Evolutionary conservation across 2,329 filamentous ascomycete genomes (phyloP).

Genomic region (Fonsecaea pedrosoi): DNA sequence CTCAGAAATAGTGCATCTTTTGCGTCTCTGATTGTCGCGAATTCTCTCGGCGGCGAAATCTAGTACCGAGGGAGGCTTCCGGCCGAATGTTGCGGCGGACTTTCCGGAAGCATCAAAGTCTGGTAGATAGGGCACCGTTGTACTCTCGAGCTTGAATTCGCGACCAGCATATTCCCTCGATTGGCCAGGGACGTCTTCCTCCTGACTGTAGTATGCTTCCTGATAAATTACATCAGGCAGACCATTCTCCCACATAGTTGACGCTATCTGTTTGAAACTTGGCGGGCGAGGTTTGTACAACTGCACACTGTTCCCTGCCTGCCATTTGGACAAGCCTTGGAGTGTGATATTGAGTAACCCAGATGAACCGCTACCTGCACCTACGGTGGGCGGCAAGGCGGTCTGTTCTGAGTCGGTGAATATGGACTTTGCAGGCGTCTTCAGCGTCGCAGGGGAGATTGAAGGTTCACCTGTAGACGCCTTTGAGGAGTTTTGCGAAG

Average conservation of each 20-base stretch:
- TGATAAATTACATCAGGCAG: constrained; percentile 78
- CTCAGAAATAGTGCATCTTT: constrained; percentile 66
- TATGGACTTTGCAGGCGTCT: constrained; percentile 19
- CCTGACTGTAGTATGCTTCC: constrained; percentile 83
- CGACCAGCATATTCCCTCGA: constrained; percentile 83
- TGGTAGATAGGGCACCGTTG: constrained; percentile 78
- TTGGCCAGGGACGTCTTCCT: constrained; percentile 79
- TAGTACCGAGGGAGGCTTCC: constrained; percentile 55
- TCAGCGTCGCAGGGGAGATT: constrained; percentile 12
- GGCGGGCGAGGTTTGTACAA: constrained; percentile 41
- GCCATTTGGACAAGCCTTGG: constrained; percentile 5
- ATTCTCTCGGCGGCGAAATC: constrained; percentile 62
- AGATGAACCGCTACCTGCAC: constrained; percentile 8
- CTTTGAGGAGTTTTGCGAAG: constrained; percentile 55
- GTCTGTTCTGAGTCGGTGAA: constrained; percentile 23
- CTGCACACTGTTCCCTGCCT: neutral
- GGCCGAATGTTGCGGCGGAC: constrained; percentile 63
- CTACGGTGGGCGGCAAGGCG: constrained; percentile 13
- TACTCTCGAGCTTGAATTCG: constrained; percentile 79
- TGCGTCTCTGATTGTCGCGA: constrained; percentile 59
- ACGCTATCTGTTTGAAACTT: constrained; percentile 52
- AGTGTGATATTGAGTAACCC: neutral
- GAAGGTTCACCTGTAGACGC: constrained; percentile 29
- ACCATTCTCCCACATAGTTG: constrained; percentile 62
- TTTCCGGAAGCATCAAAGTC: constrained; percentile 72